Evolutionary conservation across 495 filamentous ascomycete species (phyloP).

Genomic region (Paragyromitra xinjiangensis): DNA sequence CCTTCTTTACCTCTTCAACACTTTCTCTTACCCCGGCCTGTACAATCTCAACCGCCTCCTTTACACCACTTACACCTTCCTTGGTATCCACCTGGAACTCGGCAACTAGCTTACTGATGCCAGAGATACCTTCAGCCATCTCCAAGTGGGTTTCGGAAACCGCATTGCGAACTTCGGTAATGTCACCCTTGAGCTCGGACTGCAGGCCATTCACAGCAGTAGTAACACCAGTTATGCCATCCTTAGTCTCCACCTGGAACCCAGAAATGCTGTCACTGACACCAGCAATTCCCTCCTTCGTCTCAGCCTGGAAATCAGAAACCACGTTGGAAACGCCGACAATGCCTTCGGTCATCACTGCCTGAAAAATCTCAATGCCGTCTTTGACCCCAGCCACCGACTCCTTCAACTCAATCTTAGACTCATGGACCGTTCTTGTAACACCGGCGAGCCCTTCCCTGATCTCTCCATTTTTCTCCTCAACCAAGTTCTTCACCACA

Average conservation of each 20-base stretch:
- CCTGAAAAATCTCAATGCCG: slow-evolving; percentile 37
- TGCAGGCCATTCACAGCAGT: slow-evolving; percentile 46
- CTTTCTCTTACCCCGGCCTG: slow-evolving; percentile 80
- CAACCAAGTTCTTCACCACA: slow-evolving; percentile 52
- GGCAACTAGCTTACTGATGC: slow-evolving; percentile 55
- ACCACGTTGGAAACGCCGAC: slow-evolving; percentile 42
- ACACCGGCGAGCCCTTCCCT: slow-evolving; percentile 44
- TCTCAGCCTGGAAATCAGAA: slow-evolving; percentile 44
- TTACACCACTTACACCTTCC: slow-evolving; percentile 71
- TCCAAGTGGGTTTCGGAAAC: slow-evolving; percentile 41
- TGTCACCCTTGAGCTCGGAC: slow-evolving; percentile 46
- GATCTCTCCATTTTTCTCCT: slow-evolving; percentile 52
- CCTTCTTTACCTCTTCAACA: slow-evolving; percentile 78
- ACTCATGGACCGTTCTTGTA: slow-evolving; percentile 32
- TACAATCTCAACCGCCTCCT: slow-evolving; percentile 80
- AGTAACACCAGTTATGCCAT: slow-evolving; percentile 59
- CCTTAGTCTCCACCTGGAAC: slow-evolving; percentile 47
- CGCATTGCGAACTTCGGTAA: slow-evolving; percentile 41
- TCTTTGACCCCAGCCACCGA: slow-evolving; percentile 46
- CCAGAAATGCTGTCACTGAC: slow-evolving; percentile 38
- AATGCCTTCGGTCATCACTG: slow-evolving; percentile 41
- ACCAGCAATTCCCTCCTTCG: slow-evolving; percentile 41
- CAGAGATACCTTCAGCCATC: slow-evolving; percentile 58
- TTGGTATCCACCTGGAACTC: slow-evolving; percentile 60
- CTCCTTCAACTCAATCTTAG: slow-evolving; percentile 37